Evolutionary conservation across 495 filamentous ascomycete species (phyloP), one percentile per base, ranked within the genome.

Genomic region (Xylaria palmicola): DNA sequence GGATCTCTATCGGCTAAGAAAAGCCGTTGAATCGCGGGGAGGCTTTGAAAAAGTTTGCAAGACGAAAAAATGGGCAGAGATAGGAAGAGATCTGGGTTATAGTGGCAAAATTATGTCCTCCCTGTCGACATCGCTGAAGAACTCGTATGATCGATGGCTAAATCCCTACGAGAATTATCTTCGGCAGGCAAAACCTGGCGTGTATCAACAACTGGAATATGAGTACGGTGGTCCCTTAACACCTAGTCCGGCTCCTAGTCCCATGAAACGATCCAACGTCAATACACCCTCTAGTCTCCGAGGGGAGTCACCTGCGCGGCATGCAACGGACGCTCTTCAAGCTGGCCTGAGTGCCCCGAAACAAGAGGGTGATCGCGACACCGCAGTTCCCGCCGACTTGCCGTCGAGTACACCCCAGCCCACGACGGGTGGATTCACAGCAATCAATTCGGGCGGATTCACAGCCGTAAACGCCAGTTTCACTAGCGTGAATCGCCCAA

Each of bases 61-160:
- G 76, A 82, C 86, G 50, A 99, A 99, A 75, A 98, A 97, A 79
- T 99, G 94, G 94, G 94, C 94, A 0, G 94, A 99, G 73, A 97
- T 99, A 62, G 94, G 94, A 34, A 88, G 94, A 70, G 93, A 97
- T 73, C 77, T 99, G 19, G 94, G 94, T 54, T 99, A 99, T 76
- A 97, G 94, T 70, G 94, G 94, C 69, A 99, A 99, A 77, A 99
- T 99, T 65, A 99, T 99, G 94, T 98, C 95, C 0, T 98, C 95
- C n/a, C 75, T 99, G 41, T 99, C 94, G 10, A 99, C 94, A 1
- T 98, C 95, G 20, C 84, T 99, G 52, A 99, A 98, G 74, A 99
- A 98, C 68, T 98, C 95, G 6, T 99, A 94, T 68, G 91, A 96
- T 70, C 86, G 91, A 71, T 99, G 93, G 87, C 85, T 99, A 10